Evolutionary conservation across 352 stramenopile species (phyloP).

Genomic region (Aphanomyces cochlioides): DNA sequence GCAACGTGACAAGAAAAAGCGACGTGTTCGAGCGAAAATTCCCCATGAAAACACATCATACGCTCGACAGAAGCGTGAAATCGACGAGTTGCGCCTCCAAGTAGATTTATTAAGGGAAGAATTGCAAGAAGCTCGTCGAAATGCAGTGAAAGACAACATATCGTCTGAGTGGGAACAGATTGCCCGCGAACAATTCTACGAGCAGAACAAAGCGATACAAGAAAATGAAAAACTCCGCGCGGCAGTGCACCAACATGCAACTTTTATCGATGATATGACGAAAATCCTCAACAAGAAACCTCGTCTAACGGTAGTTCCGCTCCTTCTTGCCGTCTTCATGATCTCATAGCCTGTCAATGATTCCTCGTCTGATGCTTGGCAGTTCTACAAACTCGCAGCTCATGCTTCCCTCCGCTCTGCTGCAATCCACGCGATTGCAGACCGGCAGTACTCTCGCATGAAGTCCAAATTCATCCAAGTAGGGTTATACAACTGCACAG

Average conservation of each 20-base stretch:
- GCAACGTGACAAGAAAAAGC: not conserved
- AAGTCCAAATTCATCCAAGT: conserved; percentile 10
- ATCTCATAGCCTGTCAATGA: not conserved
- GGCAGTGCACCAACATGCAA: not conserved
- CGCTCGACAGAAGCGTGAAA: not conserved
- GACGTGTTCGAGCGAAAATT: no score
- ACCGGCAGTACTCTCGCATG: conserved; percentile 7
- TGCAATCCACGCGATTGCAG: conserved; percentile 16
- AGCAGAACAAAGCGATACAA: not conserved
- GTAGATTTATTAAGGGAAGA: not conserved
- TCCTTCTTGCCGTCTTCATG: not conserved
- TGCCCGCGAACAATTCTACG: not conserved
- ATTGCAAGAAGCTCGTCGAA: not conserved
- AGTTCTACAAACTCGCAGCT: conserved; percentile 12
- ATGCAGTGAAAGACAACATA: not conserved
- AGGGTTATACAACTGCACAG: not conserved
- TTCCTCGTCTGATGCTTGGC: not conserved
- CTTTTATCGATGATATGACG: conserved; percentile 12
- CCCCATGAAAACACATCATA: no score
- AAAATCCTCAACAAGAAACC: not conserved
- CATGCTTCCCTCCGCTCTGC: not conserved
- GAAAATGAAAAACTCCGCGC: not conserved
- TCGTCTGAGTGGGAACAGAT: not conserved
- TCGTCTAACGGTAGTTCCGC: not conserved
- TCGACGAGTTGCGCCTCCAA: not conserved